Evolutionary conservation across 2,329 filamentous ascomycete species (phyloP), one percentile per base, ranked within the genome.

Genomic region (Pleurostoma richardsiae): DNA sequence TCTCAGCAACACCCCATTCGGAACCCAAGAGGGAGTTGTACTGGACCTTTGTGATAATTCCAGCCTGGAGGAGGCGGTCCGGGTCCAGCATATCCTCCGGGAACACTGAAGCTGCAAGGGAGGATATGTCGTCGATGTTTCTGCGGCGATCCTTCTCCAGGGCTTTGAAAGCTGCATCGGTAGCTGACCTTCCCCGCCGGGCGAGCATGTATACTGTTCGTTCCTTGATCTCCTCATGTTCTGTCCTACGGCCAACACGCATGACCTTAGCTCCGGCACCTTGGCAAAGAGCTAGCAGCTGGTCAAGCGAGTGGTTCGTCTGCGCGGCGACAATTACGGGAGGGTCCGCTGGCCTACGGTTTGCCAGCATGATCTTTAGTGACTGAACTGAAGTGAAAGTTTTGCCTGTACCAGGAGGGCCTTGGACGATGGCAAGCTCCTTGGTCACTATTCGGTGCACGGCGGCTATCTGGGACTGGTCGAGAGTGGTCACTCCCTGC

Each of bases 281-380:
- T 1, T 81, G 71, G 11, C 90, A 73, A 46, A 85, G 80, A 1
- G 70, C 67, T 0, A 96, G 70, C 0, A 96, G 71, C 59, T 96
- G 90, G 55, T 96, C 90, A 0, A 96, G 69, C 0, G 90, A 90
- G 63, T 96, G 90, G 49, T 96, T 96, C 0, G 90, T 96, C 56
- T 96, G 90, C 6, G 89, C 90, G 0, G 90, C 79, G 4, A 96
- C 73, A 26, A 96, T 74, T 30, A 96, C 83, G 0, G 88, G 88
- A 6, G 83, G 76, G 48, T 85, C 80, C 0, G 65, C 70, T 2
- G 59, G 56, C 3, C 62, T 60, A 57, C 80, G 74, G 45, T 86
- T 88, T 2, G 73, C 65, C 1, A 89, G 69, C 45, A 91, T 69
- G 2, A 85, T 72, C 41, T 79, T 80, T 7, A 96, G 63, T 0